Evolutionary conservation across 345 rosid species (phyloP).

Genomic region (Cardamine chenopodiifolia): DNA sequence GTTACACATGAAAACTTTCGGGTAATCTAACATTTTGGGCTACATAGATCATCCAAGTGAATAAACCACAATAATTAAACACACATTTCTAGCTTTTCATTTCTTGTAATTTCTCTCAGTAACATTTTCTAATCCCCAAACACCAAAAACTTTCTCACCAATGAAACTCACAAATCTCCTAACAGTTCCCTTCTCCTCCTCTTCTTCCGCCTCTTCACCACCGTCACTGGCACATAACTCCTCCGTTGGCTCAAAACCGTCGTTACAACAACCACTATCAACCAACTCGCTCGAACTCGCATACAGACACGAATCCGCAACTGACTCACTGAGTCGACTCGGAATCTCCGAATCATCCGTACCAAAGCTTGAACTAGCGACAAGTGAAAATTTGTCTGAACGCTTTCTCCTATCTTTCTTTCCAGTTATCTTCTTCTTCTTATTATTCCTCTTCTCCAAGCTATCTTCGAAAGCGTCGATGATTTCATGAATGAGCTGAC

Average conservation of each 20-base stretch:
- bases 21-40: slow-evolving; percentile 2
- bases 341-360: slow-evolving; percentile 2
- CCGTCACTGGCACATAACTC: neutral
- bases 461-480: slow-evolving; percentile 75
- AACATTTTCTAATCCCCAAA: slow-evolving; percentile 51
- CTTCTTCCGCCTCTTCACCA: slow-evolving; percentile 40
- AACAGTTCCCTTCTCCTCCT: slow-evolving; percentile 54
- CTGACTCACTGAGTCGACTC: slow-evolving; percentile 37
- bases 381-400: slow-evolving; percentile 6
- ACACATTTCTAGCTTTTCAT: slow-evolving; percentile 7
- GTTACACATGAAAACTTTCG: slow-evolving; percentile 15
- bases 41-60: neutral
- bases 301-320: slow-evolving; percentile 3
- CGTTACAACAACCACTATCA: slow-evolving; percentile 3
- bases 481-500: slow-evolving; percentile 79
- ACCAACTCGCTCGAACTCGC: slow-evolving; percentile 22
- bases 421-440: slow-evolving; percentile 19
- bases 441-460: slow-evolving; percentile 43
- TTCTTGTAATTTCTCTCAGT: neutral
- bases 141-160: slow-evolving; percentile 77
- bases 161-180: slow-evolving; percentile 59
- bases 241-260: slow-evolving; percentile 29
- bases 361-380: slow-evolving; percentile 19
- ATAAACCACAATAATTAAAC: neutral
- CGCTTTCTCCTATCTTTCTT: slow-evolving; percentile 53